Evolutionary conservation across 1,139 yeast species (phyloP).

Genomic region (Pichia sp.): DNA sequence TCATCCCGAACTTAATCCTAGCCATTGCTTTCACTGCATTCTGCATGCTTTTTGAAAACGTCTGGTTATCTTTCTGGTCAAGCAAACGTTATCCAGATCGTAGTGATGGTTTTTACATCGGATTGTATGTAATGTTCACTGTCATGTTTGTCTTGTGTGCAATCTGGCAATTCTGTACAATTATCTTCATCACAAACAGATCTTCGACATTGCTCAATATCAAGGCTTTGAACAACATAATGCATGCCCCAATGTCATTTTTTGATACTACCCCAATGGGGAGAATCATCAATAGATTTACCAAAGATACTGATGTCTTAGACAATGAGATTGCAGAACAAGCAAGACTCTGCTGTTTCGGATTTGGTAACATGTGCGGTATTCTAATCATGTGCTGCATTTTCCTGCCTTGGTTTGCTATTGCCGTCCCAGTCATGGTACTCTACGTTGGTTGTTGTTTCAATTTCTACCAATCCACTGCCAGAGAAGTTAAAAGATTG

Average conservation of each 20-base stretch:
- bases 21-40: constrained; percentile 39
- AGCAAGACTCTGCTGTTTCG: constrained; percentile 47
- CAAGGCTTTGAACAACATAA: constrained; percentile 54
- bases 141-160: constrained; percentile 45
- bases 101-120: constrained; percentile 35
- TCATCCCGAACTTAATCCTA: constrained; percentile 39
- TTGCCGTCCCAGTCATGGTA: constrained; percentile 40
- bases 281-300: constrained; percentile 64
- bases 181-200: constrained; percentile 51
- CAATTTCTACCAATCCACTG: constrained; percentile 52
- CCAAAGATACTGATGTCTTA: constrained; percentile 79
- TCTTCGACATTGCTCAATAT: constrained; percentile 41
- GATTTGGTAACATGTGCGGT: constrained; percentile 44
- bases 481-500: constrained; percentile 59
- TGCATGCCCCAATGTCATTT: constrained; percentile 71
- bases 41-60: constrained; percentile 42
- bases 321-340: constrained; percentile 72
- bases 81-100: constrained; percentile 35
- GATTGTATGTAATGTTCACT: constrained; percentile 54
- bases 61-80: constrained; percentile 54
- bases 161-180: constrained; percentile 47
- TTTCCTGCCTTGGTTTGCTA: constrained; percentile 50
- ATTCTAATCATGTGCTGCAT: constrained; percentile 45
- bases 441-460: constrained; percentile 37
- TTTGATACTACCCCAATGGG: constrained; percentile 70